Base-by-base conservation (phyloP, 768 basidiomycete genomes). In the Rubroboletus pulcherrimus region DNA sequence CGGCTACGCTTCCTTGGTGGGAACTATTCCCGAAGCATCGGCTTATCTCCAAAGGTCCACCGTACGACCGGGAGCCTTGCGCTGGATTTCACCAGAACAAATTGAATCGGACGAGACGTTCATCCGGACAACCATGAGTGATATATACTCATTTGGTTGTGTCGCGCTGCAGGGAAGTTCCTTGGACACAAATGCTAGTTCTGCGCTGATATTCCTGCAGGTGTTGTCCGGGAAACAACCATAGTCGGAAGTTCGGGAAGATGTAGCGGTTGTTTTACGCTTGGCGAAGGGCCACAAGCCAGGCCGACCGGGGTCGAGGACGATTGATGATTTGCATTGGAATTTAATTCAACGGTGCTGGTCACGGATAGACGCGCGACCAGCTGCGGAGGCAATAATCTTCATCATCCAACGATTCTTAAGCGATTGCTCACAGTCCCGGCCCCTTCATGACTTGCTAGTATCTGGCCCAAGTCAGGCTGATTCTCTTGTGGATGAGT, bases 81-180 rank as follows among this genome's bases (percentile, higher is more conserved):
- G 78, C 0, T 80, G 76, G 75, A 72, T 73, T 6, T 78, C 78
- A 38, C 66, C 75, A 1, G 62, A 72, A 21, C 64, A 50, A 43
- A 8, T 79, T 2, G 24, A 61, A 19, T 51, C 64, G 4, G 65
- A 73, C 5, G 51, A 17, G 10, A n/a, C 24, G 2, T 31, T 9
- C 2, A 40, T 5, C 2, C 24, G 1, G 3, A 63, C 54, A 2
- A 51, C 37, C 1, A 44, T 50, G 49, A 63, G 61, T 14, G 62
- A 63, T 34, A 55, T 63, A 24, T 26, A 26, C 26, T 26, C 58
- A 3, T 56, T 56, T 31, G 62, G 58, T 5, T 75, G 75, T 57
- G 69, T 77, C 11, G 49, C 42, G 5, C 53, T 63, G 7, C 58
- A 63, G 55, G 61, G 2, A 74, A 70, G 76, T 24, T 67, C 75